Evolutionary conservation across 2,329 filamentous ascomycete species (phyloP), one percentile per base, ranked within the genome.

Genomic region (Paraconiothyrium brasiliense): DNA sequence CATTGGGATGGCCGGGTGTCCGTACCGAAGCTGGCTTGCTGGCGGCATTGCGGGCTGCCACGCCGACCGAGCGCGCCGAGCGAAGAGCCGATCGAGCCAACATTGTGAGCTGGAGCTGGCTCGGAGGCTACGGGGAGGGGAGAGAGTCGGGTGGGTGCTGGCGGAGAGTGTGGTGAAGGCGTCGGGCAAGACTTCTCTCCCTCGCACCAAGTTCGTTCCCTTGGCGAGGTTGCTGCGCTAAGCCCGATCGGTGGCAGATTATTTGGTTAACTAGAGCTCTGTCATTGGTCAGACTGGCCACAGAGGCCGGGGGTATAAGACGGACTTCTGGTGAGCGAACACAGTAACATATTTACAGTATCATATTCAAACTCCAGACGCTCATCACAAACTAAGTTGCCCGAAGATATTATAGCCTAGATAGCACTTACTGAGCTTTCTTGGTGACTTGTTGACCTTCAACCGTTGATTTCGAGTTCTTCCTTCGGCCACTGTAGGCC

Each of bases 71-170:
- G 89, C 93, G 93, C 88, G 91, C 87, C 82, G 92, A 89, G 86
- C 93, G 93, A 87, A 96, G 85, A 84, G 89, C 89, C 84, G 93
- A 93, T 87, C 93, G 92, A 85, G 92, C 91, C 88, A 97, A 90
- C 94, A 98, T 97, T 81, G 82, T 91, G 86, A 67, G 70, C 67
- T 71, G 71, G 72, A 73, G 76, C 72, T 77, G 77, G 76, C 76
- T 72, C 76, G 70, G 66, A 68, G 72, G 71, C 72, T 68, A 68
- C 62, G 70, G 65, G 67, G 70, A 68, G 68, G 66, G 63, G 71
- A 68, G 71, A 71, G 70, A 69, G 68, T 71, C 71, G 73, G 75
- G 76, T 24, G 71, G 70, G 66, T 69, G 71, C 61, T 67, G 74
- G 69, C 68, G 43, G 73, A 68, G 68, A 70, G 71, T 71, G 65